Evolutionary conservation across 202 grass and related monocot species (phyloP), one percentile per base, ranked within the genome.

Genomic region (Schoenoplectus triqueter): DNA sequence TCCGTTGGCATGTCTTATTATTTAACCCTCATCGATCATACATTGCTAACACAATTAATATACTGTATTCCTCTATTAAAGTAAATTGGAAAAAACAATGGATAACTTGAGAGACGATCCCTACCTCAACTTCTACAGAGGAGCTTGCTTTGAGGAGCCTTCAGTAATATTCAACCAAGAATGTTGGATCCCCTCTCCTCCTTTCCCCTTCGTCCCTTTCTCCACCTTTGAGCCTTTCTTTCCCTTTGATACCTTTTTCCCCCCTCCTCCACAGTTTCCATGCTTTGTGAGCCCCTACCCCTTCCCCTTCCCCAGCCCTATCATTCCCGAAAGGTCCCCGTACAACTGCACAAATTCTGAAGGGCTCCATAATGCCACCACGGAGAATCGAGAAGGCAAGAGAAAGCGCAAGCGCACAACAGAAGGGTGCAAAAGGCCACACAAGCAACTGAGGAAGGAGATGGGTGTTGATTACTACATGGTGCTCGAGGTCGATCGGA

Each of bases 381-480:
- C 55, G 31, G 81, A 54, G 70, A 84, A 74, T 73, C 57, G 82
- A 84, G 68, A 73, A 62, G 82, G 70, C 82, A 22, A 84, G 44
- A 3, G 65, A 62, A 84, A 31, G 31, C 31, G 31, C 31, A 31
- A 31, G 31, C 31, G 31, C 31, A 31, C 31, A 31, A 31, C 31
- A 31, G 31, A 31, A 31, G 31, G 31, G 31, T 31, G 31, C 31
- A 31, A 17, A 42, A 42, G 15, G 81, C 52, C 81, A 64, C 14
- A 21, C 44, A 21, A 83, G 81, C 49, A 70, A 41, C 46, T n/a
- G 44, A 11, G 66, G 31, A 54, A 60, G 80, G 19, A 46, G 66
- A 92, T 95, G 91, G 93, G 91, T 6, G 65, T 88, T n/a, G 89
- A 95, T 73, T 95, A 95, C 84, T 95, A 95, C 86, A 95, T 90